Base-by-base conservation (phyloP, 345 rosid genomes). In the Clausena lansium region DNA sequence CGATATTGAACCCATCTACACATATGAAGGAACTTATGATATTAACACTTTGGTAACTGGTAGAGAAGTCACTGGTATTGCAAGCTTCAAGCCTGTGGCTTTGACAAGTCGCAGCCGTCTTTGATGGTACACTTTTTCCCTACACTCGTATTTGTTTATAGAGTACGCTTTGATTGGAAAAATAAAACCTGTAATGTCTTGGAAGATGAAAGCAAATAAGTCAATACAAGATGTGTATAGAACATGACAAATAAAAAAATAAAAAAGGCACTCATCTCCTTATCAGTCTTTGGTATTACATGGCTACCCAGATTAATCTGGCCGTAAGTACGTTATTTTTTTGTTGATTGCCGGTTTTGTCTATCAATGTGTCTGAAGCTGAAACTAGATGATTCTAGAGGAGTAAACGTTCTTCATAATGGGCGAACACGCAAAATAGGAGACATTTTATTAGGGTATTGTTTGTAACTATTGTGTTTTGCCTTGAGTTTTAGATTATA, bases 1-100 rank as follows among this genome's bases (percentile, higher is more conserved):
- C 71, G 99, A 94, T 87, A 83, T 96, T 87, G 99, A 96, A 77
- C 99, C 99, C 17, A 94, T 96, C 55, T 90, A 92, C 84, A 94
- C 98, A 13, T 94, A 87, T 41, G 99, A 93, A 87, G 99, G 99
- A 79, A 95, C 99, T 2, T 90, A 93, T 20, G 98, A 96, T 59
- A 94, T 96, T 76, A 96, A 94, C 92, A 90, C 79, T 82, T 86
- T 95, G 87, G 89, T 95, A 27, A 93, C 99, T 0, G 99, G 92
- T 20, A 85, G 99, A 82, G 99, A 94, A 86, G 82, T 96, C 54
- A 94, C 98, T 0, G 98, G 99, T 60, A 20, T 92, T 59, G 95
- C 98, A 24, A 91, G 94, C 85, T 90, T 96, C 84, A 96, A 90
- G 81, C 92, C 99, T 9, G 84, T 88, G 67, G 78, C 76, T 28